Base-by-base conservation (phyloP, 257 asterid genomes). In the Ehretia macrophylla region DNA sequence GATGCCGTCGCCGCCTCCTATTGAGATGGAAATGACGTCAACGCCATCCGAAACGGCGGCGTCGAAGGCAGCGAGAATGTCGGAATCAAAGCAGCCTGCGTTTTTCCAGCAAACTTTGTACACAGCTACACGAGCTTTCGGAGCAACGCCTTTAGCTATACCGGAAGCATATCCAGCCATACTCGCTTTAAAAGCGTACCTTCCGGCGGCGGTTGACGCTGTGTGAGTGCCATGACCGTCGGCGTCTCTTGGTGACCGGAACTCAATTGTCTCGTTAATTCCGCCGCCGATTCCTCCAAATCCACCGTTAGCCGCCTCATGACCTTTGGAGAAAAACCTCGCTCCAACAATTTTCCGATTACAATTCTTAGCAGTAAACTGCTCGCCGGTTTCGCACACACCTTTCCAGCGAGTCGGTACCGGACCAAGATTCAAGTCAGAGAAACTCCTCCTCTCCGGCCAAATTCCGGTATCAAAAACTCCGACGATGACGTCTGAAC, bases 171-270 rank as follows among this genome's bases (percentile, higher is more conserved):
- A 93, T 0, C 99, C 97, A 59, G 85, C 81, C 95, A 93, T 83
- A 57, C 87, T 85, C 5, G 99, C 96, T 19, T 66, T 65, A 44
- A 93, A 93, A 12, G 94, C 75, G 68, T 93, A 51, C 1, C 99
- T 70, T 0, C 99, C 99, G 14, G 96, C 97, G n/a, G 99, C 99
- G 11, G 99, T 93, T 32, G 96, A 85, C 9, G 99, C 97, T 8
- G 99, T 93, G 71, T 93, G 99, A 3, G 97, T 93, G 11, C 99
- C 99, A 14, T 93, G 99, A 4, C 99, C 99, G 37, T 93, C 99
- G 17, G 97, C 97, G 21, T 93, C 99, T 64, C 99, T 70, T 8
- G 99, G 80, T 38, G 99, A 93, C 51, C 64, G 79, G 48, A 85
- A 93, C 50, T 89, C 99, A 10, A 77, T 40, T 1, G 97, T 93